These are phyloP conservation scores for Oxytropis ochrocephala DNA, from an alignment of 306 rosid genomes.

Conservation along the genomic window DNA sequence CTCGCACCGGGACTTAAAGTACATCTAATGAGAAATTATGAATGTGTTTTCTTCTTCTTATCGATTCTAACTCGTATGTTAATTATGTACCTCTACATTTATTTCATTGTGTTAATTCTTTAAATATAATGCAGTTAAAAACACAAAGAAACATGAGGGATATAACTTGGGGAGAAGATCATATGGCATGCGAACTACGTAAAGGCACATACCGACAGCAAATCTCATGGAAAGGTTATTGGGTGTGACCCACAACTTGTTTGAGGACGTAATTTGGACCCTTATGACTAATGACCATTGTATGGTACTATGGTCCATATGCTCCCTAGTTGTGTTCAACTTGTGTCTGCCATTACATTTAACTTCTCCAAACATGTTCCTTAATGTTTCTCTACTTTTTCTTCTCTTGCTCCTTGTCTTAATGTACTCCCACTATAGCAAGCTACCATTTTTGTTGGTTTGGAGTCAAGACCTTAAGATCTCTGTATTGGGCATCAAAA, in stretches of 20 bases:
- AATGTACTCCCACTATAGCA: not conserved
- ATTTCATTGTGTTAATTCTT: not conserved
- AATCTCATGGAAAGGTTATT: conserved; percentile 31
- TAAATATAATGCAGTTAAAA: not conserved
- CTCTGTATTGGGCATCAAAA: not conserved
- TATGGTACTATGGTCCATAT: conserved; percentile 43
- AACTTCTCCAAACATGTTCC: conserved; percentile 4
- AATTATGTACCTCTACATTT: not conserved
- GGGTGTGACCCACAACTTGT: conserved; percentile 44
- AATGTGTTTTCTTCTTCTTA: too few species aligned
- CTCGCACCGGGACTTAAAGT: too few species aligned
- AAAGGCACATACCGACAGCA: conserved; percentile 43
- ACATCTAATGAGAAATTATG: too few species aligned
- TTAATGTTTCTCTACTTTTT: not conserved
- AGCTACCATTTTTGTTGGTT: conserved; percentile 15
- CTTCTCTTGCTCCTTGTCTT: not conserved
- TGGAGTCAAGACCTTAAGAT: conserved; percentile 3
- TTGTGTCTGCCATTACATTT: conserved; percentile 48
- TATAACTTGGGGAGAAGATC: not conserved
- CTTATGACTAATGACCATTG: not conserved
- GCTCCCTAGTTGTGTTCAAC: conserved; percentile 30
- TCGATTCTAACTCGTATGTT: not conserved
- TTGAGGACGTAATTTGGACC: conserved; percentile 22
- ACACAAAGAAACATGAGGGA: not conserved
- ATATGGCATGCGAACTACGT: not conserved